Base-by-base conservation (phyloP, 176 grass and related monocot genomes). In the Oryza glaberrima region DNA sequence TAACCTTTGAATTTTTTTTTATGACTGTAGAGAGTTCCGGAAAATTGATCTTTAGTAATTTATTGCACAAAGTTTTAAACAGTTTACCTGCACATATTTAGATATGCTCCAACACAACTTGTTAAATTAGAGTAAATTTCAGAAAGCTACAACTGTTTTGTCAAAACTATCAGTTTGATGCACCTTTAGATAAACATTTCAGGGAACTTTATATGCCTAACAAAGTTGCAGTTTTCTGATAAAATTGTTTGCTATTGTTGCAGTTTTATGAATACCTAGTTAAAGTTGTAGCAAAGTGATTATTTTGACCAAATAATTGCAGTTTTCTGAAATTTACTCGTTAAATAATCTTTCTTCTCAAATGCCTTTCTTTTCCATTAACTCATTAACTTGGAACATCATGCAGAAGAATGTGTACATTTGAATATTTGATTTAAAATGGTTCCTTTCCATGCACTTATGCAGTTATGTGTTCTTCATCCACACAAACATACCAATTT, bases 51-150 rank as follows among this genome's bases (percentile, higher is more conserved):
- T 56, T 12, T 77, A 30, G 22, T 49, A 75, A 30, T 25, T 75
- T 67, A 47, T 52, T 67, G 46, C 35, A 87, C 65, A 79, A 80
- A 34, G 14, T 76, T 46, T 84, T 9, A 38, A 74, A 40, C 65
- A 66, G 71, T 32, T 58, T 46, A 69, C 51, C 54, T 44, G 12
- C 11, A 47, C 11, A 20, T 51, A 30, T 44, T 77, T 23, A 15
- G 48, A 44, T 41, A 41, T 76, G 32, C 36, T 83, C 9, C 60
- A 63, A 45, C 64, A 47, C 65, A 49, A 35, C 16, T 75, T 46
- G 46, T 54, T 56, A 20, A 56, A 56, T 56, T 56, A 56, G 52
- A 20, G 5, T 56, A 20, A 56, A 56, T 56, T 56, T 56, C 52
- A 56, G 52, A 56, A 56, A 56, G 52, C 52, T 56, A 56, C 52